phyloP scores from a whole-genome alignment of 257 asterid genomes.

The Ajuga chamaepitys region DNA sequence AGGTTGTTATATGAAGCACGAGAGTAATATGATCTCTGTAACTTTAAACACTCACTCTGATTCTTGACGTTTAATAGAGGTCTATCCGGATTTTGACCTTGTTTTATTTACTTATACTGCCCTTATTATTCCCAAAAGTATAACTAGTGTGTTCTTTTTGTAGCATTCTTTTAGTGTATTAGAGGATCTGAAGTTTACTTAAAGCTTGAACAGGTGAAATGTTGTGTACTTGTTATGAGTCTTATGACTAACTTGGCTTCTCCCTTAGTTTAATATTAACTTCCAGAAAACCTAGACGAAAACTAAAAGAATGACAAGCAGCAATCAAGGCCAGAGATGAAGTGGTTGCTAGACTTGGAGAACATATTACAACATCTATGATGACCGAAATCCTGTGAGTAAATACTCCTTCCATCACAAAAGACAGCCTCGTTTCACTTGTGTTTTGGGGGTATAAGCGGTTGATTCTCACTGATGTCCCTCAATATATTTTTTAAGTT shows the following conservation, averaged over 20 bases:
- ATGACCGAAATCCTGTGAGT: too few relatives aligned
- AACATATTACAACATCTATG: too few relatives aligned
- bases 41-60: too few relatives aligned
- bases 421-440: too few relatives aligned
- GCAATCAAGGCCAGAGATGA: not conserved
- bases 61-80: too few relatives aligned
- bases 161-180: not conserved
- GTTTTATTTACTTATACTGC: too few relatives aligned
- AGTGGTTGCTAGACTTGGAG: not conserved
- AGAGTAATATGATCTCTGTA: not conserved
- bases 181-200: not conserved
- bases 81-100: not conserved
- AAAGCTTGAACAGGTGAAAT: not conserved
- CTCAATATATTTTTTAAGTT: too few relatives aligned
- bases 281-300: slow-evolving; percentile 1
- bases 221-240: not conserved
- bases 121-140: not conserved
- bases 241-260: not conserved
- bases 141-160: too few relatives aligned
- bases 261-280: not conserved
- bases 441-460: too few relatives aligned
- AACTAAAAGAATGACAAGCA: slow-evolving; percentile 4
- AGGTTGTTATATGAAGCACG: not conserved
- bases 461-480: too few relatives aligned
- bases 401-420: too few relatives aligned